Conservation (phyloP, 306 rosid genomes). For the Medicago arabica region DNA sequence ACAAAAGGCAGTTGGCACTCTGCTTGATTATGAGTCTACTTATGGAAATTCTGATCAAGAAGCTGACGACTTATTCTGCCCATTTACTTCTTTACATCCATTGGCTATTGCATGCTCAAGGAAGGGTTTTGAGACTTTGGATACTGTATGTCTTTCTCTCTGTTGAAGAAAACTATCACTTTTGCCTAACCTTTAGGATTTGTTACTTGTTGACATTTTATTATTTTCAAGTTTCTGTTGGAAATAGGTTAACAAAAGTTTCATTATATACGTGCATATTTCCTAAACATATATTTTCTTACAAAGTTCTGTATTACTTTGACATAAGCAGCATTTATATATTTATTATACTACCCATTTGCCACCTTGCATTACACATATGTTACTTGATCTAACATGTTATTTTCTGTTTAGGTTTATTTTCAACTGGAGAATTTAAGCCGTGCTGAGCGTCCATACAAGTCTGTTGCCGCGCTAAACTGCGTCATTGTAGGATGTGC, state of each 20-base stretch:
- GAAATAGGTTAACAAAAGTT: constrained; percentile 19
- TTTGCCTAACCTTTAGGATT: constrained; percentile 10
- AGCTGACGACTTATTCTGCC: constrained; percentile 79
- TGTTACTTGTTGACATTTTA: constrained; percentile 2
- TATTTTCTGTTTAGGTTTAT: constrained; percentile 68
- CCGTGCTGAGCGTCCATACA: constrained; percentile 76
- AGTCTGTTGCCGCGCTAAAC: constrained; percentile 88
- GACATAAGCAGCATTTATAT: constrained; percentile 11
- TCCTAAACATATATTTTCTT: background rate
- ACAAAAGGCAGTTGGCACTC: constrained; percentile 76
- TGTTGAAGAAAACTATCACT: constrained; percentile 36
- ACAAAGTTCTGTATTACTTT: constrained; percentile 12
- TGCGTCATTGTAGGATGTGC: constrained; percentile 91
- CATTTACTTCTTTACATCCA: constrained; percentile 87
- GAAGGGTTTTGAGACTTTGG: constrained; percentile 94
- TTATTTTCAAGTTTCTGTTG: constrained; percentile 23
- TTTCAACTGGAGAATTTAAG: constrained; percentile 90
- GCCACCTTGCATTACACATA: constrained; percentile 12
- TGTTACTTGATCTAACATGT: constrained; percentile 37
- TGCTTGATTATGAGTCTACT: constrained; percentile 73
- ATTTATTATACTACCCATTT: constrained; percentile 1
- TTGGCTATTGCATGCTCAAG: constrained; percentile 83
- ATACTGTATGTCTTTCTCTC: constrained; percentile 64
- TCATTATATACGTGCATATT: background rate
- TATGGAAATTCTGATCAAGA: constrained; percentile 65